Conservation (phyloP, 148 eudicot species). For the Rhododendron kiyosumense region DNA sequence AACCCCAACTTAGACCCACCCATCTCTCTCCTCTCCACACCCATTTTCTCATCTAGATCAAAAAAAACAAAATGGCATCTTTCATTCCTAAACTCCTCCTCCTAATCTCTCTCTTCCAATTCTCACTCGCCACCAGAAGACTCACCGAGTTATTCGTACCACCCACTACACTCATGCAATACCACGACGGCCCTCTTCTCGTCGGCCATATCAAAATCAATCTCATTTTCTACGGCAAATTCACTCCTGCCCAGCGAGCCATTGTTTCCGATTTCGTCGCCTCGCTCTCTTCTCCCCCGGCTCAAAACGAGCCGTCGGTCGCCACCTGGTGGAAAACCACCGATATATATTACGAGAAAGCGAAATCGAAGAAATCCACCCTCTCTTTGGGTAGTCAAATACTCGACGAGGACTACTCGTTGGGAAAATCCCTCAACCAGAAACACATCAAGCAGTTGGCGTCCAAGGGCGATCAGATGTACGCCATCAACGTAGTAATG, state of each 20-base stretch:
- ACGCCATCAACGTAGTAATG: conserved; percentile 7
- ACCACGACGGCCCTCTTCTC: conserved; percentile 14
- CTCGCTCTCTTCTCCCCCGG: not conserved
- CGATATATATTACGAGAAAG: conserved; percentile 5
- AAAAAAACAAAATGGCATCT: not conserved
- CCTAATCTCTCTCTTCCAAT: not conserved
- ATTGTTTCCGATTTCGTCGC: conserved; percentile 6
- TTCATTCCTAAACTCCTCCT: not conserved
- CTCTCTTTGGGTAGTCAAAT: conserved; percentile 1
- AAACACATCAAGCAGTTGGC: conserved; percentile 4
- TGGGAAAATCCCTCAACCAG: conserved; percentile 13
- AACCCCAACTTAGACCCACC: too few species aligned
- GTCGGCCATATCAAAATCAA: conserved; percentile 4
- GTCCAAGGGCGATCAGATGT: not conserved
- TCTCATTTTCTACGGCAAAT: conserved; percentile 13
- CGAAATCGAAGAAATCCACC: not conserved
- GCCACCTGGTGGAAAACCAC: conserved; percentile 16
- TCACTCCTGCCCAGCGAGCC: conserved; percentile 9
- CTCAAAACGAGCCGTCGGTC: conserved; percentile 3
- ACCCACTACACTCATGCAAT: not conserved
- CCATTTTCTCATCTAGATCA: not conserved
- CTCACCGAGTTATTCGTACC: not conserved
- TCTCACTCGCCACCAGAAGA: conserved; percentile 5
- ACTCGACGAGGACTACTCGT: conserved; percentile 6
- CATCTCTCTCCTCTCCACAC: not conserved